phyloP scores from a whole-genome alignment of 352 stramenopile genomes.

The Elongisporangium undulatum region DNA sequence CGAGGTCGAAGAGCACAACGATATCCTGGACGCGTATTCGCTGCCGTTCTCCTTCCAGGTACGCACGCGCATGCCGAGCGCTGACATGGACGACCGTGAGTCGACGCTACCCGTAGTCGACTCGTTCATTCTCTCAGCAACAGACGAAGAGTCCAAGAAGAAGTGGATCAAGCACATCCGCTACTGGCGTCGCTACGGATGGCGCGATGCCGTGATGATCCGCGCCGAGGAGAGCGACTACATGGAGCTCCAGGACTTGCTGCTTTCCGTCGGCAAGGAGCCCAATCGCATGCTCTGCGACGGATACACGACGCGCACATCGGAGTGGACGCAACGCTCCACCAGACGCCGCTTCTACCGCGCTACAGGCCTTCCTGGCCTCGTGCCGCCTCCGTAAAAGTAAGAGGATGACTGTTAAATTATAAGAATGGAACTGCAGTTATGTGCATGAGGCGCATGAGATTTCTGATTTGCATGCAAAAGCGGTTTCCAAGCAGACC shows the following conservation, averaged over 20 bases:
- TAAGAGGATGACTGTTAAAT: background rate
- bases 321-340: background rate
- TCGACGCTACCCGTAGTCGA: conserved; percentile 14
- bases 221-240: conserved; percentile 30
- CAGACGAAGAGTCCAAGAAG: conserved; percentile 35
- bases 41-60: conserved; percentile 63
- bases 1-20: conserved; percentile 47
- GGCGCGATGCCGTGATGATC: conserved; percentile 48
- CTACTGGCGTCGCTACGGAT: conserved; percentile 67
- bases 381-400: conserved; percentile 3
- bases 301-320: background rate
- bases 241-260: conserved; percentile 27
- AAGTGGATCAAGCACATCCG: conserved; percentile 65
- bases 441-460: background rate
- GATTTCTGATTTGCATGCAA: background rate
- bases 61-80: conserved; percentile 47
- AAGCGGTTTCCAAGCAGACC: background rate
- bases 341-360: conserved; percentile 8
- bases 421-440: background rate
- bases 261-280: conserved; percentile 21
- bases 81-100: background rate
- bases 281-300: conserved; percentile 4
- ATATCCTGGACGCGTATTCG: conserved; percentile 29
- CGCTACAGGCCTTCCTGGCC: background rate
- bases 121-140: conserved; percentile 48